Evolutionary conservation across 1,284 basidiomycete genomes (phyloP), one percentile per base, ranked within the genome.

Genomic region (Leccinum colubrinum): DNA sequence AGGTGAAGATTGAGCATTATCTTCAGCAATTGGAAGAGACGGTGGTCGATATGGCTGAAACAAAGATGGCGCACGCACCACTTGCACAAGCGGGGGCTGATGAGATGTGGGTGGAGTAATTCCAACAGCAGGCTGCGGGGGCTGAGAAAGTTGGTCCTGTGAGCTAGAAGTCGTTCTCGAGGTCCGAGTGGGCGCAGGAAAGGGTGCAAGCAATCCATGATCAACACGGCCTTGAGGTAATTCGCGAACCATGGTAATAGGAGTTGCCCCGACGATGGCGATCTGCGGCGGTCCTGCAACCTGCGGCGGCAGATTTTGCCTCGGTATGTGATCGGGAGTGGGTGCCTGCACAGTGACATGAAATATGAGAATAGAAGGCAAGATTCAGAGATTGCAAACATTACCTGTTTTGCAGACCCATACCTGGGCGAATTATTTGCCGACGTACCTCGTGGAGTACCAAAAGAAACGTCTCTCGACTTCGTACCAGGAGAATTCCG

Each of bases 241-340:
- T 8, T 76, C 65, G 14, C 58, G 58, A 25, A 55, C n/a, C 17
- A 54, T 46, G 17, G 65, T 43, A 11, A 65, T 30, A 1, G 72
- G 72, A 30, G 72, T 76, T 54, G 72, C 70, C 27, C 69, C 71
- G 7, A 75, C 70, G 20, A 73, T 64, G 35, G 72, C 65, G n/a
- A 73, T 73, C 52, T 76, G 75, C 3, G 72, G 72, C 17, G 63
- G 68, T 51, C 58, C 69, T 56, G 59, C 30, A 57, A 64, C 60
- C 9, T 67, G 59, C 7, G 55, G 57, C 14, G 50, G 64, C 50
- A 64, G 22, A 60, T 58, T 65, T 41, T 61, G 66, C 55, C 43
- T 62, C 2, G 59, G 27, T 20, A 52, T 46, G 12, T 68, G 59
- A 55, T 73, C 72, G 8, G 65, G 66, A 50, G 71, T 67, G 15